phyloP scores from a whole-genome alignment of 139 green algal genomes.

The Spirogloea muscicola region DNA sequence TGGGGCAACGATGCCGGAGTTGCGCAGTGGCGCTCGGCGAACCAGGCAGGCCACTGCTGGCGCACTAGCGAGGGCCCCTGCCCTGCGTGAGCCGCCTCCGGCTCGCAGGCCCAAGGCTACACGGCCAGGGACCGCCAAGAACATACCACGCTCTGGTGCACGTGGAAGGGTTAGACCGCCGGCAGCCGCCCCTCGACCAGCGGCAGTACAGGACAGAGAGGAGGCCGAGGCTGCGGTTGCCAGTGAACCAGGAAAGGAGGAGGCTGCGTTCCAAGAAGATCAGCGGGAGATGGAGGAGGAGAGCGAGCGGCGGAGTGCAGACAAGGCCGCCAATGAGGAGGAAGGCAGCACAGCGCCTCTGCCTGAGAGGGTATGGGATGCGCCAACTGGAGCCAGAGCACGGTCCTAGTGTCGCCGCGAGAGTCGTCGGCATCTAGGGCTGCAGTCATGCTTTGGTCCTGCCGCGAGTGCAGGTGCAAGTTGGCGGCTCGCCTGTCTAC shows the following conservation, averaged over 20 bases:
- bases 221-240: neutral
- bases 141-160: neutral
- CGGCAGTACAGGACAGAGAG: neutral
- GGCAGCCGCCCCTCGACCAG: neutral
- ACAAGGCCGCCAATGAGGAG: constrained; percentile 48
- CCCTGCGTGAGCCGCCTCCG: neutral
- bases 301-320: constrained; percentile 42
- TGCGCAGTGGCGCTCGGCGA: constrained; percentile 25
- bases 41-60: constrained; percentile 20
- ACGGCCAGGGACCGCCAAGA: neutral
- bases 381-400: no score
- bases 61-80: constrained; percentile 4
- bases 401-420: no score
- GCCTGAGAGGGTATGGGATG: constrained; percentile 48
- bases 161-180: neutral
- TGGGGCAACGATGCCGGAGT: constrained; percentile 45
- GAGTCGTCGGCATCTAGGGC: constrained; percentile 9
- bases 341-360: constrained; percentile 53
- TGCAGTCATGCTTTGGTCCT: constrained; percentile 4
- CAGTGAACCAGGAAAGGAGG: constrained; percentile 15
- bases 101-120: neutral
- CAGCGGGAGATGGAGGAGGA: constrained; percentile 43
- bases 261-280: neutral
- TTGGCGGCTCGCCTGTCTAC: constrained; percentile 60
- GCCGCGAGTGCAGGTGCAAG: constrained; percentile 50